phyloP scores from a whole-genome alignment of 179 eudicot genomes.

The Beta macrorhiza region DNA sequence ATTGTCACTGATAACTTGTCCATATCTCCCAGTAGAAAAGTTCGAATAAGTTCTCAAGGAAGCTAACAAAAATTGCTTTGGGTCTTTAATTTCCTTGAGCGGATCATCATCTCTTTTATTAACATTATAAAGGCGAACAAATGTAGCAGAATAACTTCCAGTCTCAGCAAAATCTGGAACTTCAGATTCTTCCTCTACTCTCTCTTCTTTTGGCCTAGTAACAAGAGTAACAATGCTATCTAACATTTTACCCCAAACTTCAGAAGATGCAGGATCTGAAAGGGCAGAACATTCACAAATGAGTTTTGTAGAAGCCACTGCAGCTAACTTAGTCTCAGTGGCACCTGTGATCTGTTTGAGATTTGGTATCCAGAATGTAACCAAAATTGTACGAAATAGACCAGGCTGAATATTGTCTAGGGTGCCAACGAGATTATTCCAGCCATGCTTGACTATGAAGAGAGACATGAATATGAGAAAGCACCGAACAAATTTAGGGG shows the following conservation, averaged over 20 bases:
- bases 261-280: constrained; percentile 52
- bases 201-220: constrained; percentile 78
- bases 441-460: constrained; percentile 77
- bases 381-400: constrained; percentile 58
- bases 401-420: constrained; percentile 65
- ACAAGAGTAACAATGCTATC: constrained; percentile 86
- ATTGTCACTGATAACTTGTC: constrained; percentile 55
- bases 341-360: constrained; percentile 78
- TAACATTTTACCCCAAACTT: constrained; percentile 80
- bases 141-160: constrained; percentile 73
- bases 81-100: constrained; percentile 72
- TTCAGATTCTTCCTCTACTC: constrained; percentile 80
- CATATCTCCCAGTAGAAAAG: constrained; percentile 55
- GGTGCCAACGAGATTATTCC: constrained; percentile 58
- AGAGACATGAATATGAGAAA: constrained; percentile 81
- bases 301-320: constrained; percentile 87
- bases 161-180: constrained; percentile 83
- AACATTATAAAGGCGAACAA: constrained; percentile 74
- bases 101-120: constrained; percentile 92
- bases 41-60: constrained; percentile 60
- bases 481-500: constrained; percentile 68
- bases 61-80: constrained; percentile 68
- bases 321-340: constrained; percentile 72
- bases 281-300: constrained; percentile 68
- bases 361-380: constrained; percentile 82